A percentile compares a stretch with the other conserved stretches of the same genome.
Conservation (phyloP, 2,329 filamentous ascomycete genomes). For the Aureobasidium sp. region DNA sequence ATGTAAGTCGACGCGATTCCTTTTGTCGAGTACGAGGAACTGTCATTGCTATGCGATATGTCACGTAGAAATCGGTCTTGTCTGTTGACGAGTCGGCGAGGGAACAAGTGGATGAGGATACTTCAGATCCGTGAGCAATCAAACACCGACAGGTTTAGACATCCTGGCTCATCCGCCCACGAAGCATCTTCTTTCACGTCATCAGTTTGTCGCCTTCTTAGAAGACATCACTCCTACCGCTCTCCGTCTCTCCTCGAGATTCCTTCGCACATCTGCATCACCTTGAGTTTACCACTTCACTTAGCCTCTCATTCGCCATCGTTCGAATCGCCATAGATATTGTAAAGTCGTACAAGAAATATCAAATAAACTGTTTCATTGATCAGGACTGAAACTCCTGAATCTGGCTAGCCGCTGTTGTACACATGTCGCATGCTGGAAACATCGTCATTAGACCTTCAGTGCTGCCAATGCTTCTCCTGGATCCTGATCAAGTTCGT, state of each 20-base stretch:
- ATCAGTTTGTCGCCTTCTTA: background rate
- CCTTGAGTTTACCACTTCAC: background rate
- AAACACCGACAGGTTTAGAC: background rate
- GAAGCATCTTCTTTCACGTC: background rate
- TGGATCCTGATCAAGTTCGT: slow-evolving; percentile 40
- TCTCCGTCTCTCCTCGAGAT: background rate
- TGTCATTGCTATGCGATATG: background rate
- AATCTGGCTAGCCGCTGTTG: background rate
- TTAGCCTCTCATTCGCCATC: background rate
- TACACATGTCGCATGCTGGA: background rate
- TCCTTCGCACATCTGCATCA: background rate
- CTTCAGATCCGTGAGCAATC: background rate
- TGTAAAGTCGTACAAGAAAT: background rate
- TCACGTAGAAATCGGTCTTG: background rate
- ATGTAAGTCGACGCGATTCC: background rate
- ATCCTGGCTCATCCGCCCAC: background rate
- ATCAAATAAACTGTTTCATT: background rate
- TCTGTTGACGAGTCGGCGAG: background rate
- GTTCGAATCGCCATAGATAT: background rate
- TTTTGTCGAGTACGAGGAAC: background rate
- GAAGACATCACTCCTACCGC: no score
- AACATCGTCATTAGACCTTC: background rate
- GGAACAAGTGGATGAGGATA: background rate
- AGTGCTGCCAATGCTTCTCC: background rate
- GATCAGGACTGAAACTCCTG: background rate